Base-by-base conservation (phyloP, 345 rosid genomes). In the Hibiscus trionum region DNA sequence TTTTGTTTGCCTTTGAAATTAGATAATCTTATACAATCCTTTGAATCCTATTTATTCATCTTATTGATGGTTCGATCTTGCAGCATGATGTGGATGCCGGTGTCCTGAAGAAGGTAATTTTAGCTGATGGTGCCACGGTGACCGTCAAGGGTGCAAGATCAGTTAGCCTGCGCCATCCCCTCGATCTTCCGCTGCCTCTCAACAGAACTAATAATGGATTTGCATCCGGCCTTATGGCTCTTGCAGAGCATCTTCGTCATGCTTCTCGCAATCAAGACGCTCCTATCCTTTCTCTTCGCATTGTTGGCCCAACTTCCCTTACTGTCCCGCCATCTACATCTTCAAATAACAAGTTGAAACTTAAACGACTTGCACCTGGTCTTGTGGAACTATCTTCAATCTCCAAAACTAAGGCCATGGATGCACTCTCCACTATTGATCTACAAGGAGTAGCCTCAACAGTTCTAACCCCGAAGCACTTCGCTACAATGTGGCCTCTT, bases 51-150 rank as follows among this genome's bases (percentile, higher is more conserved):
- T 4, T 62, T 0, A 33, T 52, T 73, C 24, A 73, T 73, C 9
- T 50, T 73, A 14, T 14, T 81, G 27, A 3, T 75, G 7, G 72
- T 70, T 75, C 12, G 4, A 27, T 55, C 16, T 0, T 88, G 87
- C 86, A 95, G 99, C 97, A 92, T 77, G 99, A 95, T 79, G 99
- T 95, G 42, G 99, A 95, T 80, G 98, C 97, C 39, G 98, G 98
- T 29, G 78, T 90, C 15, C 76, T 95, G 93, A 95, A 86, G 84
- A 95, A 95, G 76, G 97, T 95, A 46, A 83, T 90, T 19, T 68
- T 95, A 62, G 94, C 94, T 15, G 98, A 95, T 75, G 99, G 98
- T 21, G 97, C 98, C 27, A 93, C 84, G 57, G 98, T 95, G 1
- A 88, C 98, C 0, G 88, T 95, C 11, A 89, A 83, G 81, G 99